phyloP scores from a whole-genome alignment of 2,329 filamentous ascomycete genomes.

The Penicillium sp. region DNA sequence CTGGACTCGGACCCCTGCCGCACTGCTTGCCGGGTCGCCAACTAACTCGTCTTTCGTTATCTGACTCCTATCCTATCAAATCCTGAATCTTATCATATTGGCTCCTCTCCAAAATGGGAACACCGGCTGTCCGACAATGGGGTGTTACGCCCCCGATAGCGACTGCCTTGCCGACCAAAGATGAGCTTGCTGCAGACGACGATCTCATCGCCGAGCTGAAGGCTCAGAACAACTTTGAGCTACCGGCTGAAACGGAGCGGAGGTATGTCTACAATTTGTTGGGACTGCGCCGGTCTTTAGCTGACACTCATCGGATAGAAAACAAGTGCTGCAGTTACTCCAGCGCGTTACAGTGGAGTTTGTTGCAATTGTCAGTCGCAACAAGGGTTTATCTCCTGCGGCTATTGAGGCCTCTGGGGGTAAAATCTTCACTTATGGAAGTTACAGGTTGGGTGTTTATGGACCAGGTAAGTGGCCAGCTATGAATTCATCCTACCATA shows the following conservation, averaged over 20 bases:
- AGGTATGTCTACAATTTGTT: slow-evolving; percentile 52
- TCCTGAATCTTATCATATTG: not conserved
- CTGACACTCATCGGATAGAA: slow-evolving; percentile 45
- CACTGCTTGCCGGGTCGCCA: not conserved
- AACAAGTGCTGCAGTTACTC: slow-evolving; percentile 69
- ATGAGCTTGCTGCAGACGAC: slow-evolving; percentile 73
- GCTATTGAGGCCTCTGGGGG: slow-evolving; percentile 81
- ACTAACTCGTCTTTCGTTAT: slow-evolving; percentile 7
- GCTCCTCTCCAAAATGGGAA: slow-evolving; percentile 31
- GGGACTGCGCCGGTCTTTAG: not conserved
- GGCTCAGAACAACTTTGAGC: slow-evolving; percentile 87
- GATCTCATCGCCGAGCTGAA: slow-evolving; percentile 79
- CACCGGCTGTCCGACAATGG: slow-evolving; percentile 48
- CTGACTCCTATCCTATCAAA: slow-evolving; percentile 19
- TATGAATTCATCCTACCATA: not conserved
- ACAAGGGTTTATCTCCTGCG: slow-evolving; percentile 69
- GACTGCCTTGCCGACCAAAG: slow-evolving; percentile 66
- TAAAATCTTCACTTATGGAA: slow-evolving; percentile 93
- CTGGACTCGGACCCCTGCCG: not conserved
- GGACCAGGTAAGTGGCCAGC: slow-evolving; percentile 60
- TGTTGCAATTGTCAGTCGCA: slow-evolving; percentile 72
- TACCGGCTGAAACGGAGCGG: slow-evolving; percentile 73
- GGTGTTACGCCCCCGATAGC: slow-evolving; percentile 87
- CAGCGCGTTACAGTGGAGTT: slow-evolving; percentile 81
- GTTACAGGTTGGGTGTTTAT: slow-evolving; percentile 89